A percentile compares a stretch with the other conserved stretches of the same genome.
phyloP scores from a whole-genome alignment of 1,284 basidiomycete species.

The Ganoderma lingzhi region DNA sequence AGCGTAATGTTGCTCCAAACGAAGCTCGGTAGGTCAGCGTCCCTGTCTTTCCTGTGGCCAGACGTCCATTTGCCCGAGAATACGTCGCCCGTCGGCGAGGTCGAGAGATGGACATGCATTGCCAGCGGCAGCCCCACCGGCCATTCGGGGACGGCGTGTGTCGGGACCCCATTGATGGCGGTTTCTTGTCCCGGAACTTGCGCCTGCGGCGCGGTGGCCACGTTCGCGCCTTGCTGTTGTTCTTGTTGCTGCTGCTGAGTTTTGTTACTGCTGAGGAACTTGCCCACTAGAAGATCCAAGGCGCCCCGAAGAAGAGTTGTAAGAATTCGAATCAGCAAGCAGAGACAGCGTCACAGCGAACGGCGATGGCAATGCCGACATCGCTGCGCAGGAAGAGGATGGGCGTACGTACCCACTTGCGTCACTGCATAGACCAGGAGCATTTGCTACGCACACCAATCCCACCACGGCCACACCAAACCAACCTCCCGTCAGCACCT shows the following conservation, averaged over 20 bases:
- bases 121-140: constrained; percentile 62
- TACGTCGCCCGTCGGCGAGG: constrained; percentile 64
- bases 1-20: constrained; percentile 87
- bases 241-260: constrained; percentile 33
- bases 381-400: constrained; percentile 4
- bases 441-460: constrained; percentile 60
- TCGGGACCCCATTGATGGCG: constrained; percentile 59
- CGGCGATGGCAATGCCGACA: background rate
- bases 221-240: constrained; percentile 40
- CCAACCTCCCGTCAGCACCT: constrained; percentile 15
- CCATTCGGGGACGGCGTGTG: constrained; percentile 64
- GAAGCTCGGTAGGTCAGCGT: constrained; percentile 67
- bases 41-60: constrained; percentile 53
- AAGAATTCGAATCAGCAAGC: constrained; percentile 15
- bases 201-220: constrained; percentile 35
- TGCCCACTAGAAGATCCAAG: constrained; percentile 11
- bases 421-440: constrained; percentile 67
- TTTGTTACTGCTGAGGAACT: constrained; percentile 14
- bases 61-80: constrained; percentile 63
- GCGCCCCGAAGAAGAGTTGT: constrained; percentile 2
- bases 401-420: constrained; percentile 61
- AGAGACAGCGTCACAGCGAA: background rate
- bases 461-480: background rate
- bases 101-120: constrained; percentile 82
- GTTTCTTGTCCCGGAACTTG: background rate